phyloP scores from a whole-genome alignment of 73 alveolate species.

The Tetrahymena malaccensis region DNA sequence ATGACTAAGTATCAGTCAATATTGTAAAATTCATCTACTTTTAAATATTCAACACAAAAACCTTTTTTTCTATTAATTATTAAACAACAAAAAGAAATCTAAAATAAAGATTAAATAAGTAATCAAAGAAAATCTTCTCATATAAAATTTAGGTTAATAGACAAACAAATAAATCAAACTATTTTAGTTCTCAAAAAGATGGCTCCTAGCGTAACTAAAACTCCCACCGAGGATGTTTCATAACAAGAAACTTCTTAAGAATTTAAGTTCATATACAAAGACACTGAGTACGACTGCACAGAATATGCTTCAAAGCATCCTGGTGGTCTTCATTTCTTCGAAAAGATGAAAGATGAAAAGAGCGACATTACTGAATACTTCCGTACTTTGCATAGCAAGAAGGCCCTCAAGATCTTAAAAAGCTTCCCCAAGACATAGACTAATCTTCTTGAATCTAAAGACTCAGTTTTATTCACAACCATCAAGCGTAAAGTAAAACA shows the following conservation, averaged over 20 bases:
- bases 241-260: not conserved
- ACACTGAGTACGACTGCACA: slow-evolving; percentile 21
- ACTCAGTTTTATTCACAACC: not conserved
- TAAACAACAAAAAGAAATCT: not conserved
- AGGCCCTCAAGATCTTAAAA: slow-evolving; percentile 32
- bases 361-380: slow-evolving; percentile 37
- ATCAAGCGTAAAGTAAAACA: slow-evolving; percentile 25
- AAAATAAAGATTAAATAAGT: not conserved
- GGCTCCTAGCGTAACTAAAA: not conserved
- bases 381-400: slow-evolving; percentile 25
- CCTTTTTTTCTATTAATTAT: not conserved
- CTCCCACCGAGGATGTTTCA: not conserved
- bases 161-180: not conserved
- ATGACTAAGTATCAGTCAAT: not conserved
- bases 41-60: not conserved
- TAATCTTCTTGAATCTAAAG: slow-evolving; percentile 17
- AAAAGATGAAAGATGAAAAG: slow-evolving; percentile 39
- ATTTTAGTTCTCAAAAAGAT: not conserved
- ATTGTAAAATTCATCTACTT: not conserved
- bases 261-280: slow-evolving; percentile 15
- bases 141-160: not conserved
- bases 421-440: slow-evolving; percentile 3
- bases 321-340: slow-evolving; percentile 34
- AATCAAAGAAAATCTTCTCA: not conserved
- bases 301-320: slow-evolving; percentile 36